phyloP scores from a whole-genome alignment of 805 yeast species.

The Sugiyamaella valdiviana region DNA sequence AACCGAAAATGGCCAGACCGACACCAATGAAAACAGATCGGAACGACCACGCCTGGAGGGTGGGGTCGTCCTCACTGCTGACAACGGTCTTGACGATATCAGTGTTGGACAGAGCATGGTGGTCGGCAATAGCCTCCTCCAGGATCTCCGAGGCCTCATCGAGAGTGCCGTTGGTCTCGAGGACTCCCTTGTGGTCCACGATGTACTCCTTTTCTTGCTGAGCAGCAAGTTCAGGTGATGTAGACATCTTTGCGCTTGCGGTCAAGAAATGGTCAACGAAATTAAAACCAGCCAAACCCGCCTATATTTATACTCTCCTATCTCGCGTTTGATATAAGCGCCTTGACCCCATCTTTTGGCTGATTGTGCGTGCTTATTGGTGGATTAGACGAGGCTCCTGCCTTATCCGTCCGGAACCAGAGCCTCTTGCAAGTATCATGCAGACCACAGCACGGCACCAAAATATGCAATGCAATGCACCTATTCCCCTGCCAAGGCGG shows the following conservation, averaged over 20 bases:
- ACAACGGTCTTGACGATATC: slow-evolving; percentile 13
- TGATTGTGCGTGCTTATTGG: not conserved
- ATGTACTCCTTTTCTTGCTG: not conserved
- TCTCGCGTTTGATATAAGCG: not conserved
- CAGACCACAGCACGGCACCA: not conserved
- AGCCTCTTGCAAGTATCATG: not conserved
- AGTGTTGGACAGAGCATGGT: slow-evolving; percentile 11
- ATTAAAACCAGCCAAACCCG: not conserved
- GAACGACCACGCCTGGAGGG: slow-evolving; percentile 34
- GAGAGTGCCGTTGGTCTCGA: not conserved
- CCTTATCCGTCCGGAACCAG: not conserved
- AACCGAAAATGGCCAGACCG: slow-evolving; percentile 34
- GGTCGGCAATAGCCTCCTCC: slow-evolving; percentile 2
- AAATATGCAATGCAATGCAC: not conserved
- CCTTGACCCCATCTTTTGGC: not conserved
- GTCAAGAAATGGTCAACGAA: not conserved
- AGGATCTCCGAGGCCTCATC: not conserved
- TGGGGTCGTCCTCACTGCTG: slow-evolving; percentile 34
- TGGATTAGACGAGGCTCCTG: not conserved
- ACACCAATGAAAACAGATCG: slow-evolving; percentile 33
- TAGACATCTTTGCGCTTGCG: not conserved
- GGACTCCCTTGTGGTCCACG: not conserved
- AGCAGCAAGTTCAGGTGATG: not conserved
- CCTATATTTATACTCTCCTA: not conserved
- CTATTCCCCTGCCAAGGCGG: not conserved